Conservation (phyloP, 768 basidiomycete species). For the Floccularia luteovirens region DNA sequence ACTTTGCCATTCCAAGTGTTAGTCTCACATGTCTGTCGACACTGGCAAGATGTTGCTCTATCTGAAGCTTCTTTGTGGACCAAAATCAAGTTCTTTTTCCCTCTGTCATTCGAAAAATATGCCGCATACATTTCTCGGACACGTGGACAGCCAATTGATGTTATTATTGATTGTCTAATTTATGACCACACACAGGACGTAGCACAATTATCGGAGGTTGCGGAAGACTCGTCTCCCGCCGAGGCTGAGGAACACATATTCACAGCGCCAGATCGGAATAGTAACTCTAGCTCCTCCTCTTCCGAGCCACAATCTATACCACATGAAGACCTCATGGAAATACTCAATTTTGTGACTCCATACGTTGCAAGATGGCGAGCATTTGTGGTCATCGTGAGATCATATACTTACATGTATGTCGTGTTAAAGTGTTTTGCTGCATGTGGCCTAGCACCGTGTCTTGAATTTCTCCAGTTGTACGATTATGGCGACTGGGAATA, state of each 20-base stretch:
- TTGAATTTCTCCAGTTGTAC: constrained; percentile 48
- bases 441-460: constrained; percentile 40
- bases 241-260: too few relatives aligned
- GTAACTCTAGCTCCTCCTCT: too few relatives aligned
- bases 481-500: constrained; percentile 40
- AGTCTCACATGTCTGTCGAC: constrained; percentile 38
- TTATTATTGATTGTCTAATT: constrained; percentile 24
- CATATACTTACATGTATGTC: constrained; percentile 38
- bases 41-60: constrained; percentile 35
- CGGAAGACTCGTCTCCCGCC: too few relatives aligned
- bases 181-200: too few relatives aligned
- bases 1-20: constrained; percentile 25
- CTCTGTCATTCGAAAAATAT: constrained; percentile 24
- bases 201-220: too few relatives aligned
- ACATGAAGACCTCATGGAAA: constrained; percentile 21
- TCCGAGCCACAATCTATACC: constrained; percentile 22
- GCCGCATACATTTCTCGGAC: constrained; percentile 32
- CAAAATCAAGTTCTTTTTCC: constrained; percentile 19
- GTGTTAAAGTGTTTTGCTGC: constrained; percentile 34
- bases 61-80: constrained; percentile 39
- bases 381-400: constrained; percentile 36
- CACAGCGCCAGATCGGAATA: too few relatives aligned
- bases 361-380: constrained; percentile 47
- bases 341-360: constrained; percentile 40
- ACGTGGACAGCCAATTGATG: constrained; percentile 33